A percentile compares a stretch with the other conserved stretches of the same genome.
phyloP scores from a whole-genome alignment of 371 early-diverging fungal genomes.

The Synchytrium microbalum region DNA sequence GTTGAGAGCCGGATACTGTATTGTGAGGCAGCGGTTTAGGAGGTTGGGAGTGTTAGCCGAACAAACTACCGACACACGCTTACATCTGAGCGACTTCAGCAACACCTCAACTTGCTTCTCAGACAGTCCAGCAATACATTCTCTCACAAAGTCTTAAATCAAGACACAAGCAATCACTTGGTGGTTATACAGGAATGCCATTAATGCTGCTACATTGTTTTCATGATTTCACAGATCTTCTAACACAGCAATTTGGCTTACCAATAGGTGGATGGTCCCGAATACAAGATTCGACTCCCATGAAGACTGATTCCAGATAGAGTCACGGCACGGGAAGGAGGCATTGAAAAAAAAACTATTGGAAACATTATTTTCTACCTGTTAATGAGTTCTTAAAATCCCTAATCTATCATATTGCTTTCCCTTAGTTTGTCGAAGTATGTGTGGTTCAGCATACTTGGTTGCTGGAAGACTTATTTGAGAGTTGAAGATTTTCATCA shows the following conservation, averaged over 20 bases:
- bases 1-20: slow-evolving; percentile 71
- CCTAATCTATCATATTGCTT: slow-evolving; percentile 50
- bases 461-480: too few species aligned
- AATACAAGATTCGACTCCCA: slow-evolving; percentile 72
- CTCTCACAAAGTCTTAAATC: slow-evolving; percentile 74
- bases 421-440: slow-evolving; percentile 50
- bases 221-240: slow-evolving; percentile 75
- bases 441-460: slow-evolving; percentile 87
- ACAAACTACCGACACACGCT: slow-evolving; percentile 13
- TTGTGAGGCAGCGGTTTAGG: too few species aligned
- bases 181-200: slow-evolving; percentile 85
- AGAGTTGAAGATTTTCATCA: too few species aligned
- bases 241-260: slow-evolving; percentile 75
- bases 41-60: background rate
- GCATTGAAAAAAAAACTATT: too few species aligned
- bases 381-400: slow-evolving; percentile 79
- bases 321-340: too few species aligned
- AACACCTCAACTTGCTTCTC: slow-evolving; percentile 84
- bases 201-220: slow-evolving; percentile 69
- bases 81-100: slow-evolving; percentile 69
- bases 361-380: too few species aligned
- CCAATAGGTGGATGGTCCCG: slow-evolving; percentile 69
- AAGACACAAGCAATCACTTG: slow-evolving; percentile 68
- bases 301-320: slow-evolving; percentile 78
- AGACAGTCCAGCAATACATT: slow-evolving; percentile 55